A percentile compares a stretch with the other conserved stretches of the same genome.
These are phyloP conservation scores for Aspergillus steynii DNA, from an alignment of 495 filamentous ascomycete species.

Conservation along the genomic window DNA sequence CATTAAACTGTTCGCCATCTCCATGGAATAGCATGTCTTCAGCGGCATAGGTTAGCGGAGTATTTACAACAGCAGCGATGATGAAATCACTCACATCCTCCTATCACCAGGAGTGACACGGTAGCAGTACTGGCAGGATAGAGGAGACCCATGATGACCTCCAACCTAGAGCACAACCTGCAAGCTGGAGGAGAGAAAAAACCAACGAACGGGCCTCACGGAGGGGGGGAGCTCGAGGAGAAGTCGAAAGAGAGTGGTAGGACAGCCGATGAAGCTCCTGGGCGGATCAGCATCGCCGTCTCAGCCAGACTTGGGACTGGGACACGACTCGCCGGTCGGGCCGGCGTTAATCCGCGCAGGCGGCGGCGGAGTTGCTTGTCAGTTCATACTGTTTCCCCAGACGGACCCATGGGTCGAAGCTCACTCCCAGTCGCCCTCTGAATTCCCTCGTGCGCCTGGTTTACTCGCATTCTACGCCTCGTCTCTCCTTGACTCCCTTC, in stretches of 20 bases:
- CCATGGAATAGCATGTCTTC: slow-evolving; percentile 94
- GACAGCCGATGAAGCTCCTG: slow-evolving; percentile 11
- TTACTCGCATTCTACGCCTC: slow-evolving; percentile 5
- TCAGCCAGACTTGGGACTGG: neutral
- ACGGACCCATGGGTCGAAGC: slow-evolving; percentile 22
- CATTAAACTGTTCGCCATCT: slow-evolving; percentile 95
- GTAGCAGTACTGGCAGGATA: slow-evolving; percentile 73
- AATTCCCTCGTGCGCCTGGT: slow-evolving; percentile 2
- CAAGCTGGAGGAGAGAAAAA: slow-evolving; percentile 29
- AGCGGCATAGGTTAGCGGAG: slow-evolving; percentile 23
- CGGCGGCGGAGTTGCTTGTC: slow-evolving; percentile 9
- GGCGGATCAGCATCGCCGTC: slow-evolving; percentile 2
- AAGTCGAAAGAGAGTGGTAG: slow-evolving; percentile 3
- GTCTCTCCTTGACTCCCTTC: slow-evolving; percentile 3
- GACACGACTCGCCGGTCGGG: slow-evolving; percentile 14
- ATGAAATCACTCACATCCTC: slow-evolving; percentile 68
- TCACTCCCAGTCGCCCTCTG: slow-evolving; percentile 7
- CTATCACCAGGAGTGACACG: slow-evolving; percentile 75
- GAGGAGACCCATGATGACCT: slow-evolving; percentile 47
- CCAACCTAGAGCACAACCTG: slow-evolving; percentile 15
- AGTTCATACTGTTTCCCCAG: slow-evolving; percentile 17
- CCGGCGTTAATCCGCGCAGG: slow-evolving; percentile 26
- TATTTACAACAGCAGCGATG: neutral
- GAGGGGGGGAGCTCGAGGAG: slow-evolving; percentile 2
- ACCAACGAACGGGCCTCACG: slow-evolving; percentile 20